phyloP scores from a whole-genome alignment of 257 asterid genomes.

The Nicotiana paniculata region DNA sequence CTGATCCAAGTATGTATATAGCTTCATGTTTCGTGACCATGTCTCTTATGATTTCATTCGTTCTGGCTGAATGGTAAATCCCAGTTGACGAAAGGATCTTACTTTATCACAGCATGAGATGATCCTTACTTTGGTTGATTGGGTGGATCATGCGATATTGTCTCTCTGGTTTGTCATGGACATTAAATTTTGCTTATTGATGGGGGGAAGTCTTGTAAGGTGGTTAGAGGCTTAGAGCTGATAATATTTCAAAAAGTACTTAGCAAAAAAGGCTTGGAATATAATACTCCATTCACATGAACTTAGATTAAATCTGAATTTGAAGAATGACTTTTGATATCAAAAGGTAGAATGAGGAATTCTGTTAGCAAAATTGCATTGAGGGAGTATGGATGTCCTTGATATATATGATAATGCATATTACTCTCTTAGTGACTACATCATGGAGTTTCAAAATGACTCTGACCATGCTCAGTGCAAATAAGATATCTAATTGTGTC shows the following conservation, averaged over 20 bases:
- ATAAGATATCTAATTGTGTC: too few relatives aligned
- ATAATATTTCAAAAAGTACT: neutral
- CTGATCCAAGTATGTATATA: slow-evolving; percentile 65
- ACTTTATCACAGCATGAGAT: neutral
- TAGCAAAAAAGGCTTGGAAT: neutral
- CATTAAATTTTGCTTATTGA: neutral
- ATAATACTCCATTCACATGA: neutral
- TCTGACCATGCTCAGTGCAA: neutral
- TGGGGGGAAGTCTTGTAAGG: neutral
- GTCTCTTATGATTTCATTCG: neutral
- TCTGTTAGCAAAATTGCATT: neutral
- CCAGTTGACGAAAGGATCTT: neutral
- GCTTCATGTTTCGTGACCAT: slow-evolving; percentile 6
- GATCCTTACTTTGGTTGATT: neutral
- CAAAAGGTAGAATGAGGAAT: neutral
- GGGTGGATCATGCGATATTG: neutral
- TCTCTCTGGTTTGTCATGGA: neutral
- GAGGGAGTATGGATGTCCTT: neutral
- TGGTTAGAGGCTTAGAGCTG: neutral
- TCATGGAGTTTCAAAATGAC: neutral
- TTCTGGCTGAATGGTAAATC: neutral
- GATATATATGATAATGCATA: neutral
- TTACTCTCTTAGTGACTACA: neutral
- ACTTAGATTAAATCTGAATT: neutral
- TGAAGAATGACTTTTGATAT: neutral